phyloP scores from a whole-genome alignment of 768 basidiomycete species.

The Lactarius evosmus region DNA sequence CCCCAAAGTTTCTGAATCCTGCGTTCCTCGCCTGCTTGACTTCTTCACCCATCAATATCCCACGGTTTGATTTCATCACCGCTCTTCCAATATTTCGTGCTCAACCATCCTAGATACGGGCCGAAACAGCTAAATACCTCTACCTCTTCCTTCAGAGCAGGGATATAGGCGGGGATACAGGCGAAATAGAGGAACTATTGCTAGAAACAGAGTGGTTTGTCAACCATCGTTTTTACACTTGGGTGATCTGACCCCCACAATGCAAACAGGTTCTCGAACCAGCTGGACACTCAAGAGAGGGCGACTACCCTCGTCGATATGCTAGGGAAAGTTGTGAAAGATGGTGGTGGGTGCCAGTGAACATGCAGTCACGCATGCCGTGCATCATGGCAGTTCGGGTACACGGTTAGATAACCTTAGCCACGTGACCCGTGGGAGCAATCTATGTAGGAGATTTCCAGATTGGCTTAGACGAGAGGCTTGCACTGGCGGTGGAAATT shows the following conservation, averaged over 20 bases:
- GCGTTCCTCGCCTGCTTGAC: slow-evolving; percentile 44
- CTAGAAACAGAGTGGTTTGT: slow-evolving; percentile 81
- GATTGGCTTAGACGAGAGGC: slow-evolving; percentile 9
- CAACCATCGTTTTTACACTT: not conserved
- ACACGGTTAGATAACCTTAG: not conserved
- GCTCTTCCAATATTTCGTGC: slow-evolving; percentile 21
- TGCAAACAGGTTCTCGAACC: slow-evolving; percentile 19
- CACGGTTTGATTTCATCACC: slow-evolving; percentile 47
- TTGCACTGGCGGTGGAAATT: not conserved
- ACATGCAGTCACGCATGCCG: too few species aligned
- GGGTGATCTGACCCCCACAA: not conserved
- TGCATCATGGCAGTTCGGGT: too few species aligned
- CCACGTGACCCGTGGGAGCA: slow-evolving; percentile 20
- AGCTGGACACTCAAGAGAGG: slow-evolving; percentile 24
- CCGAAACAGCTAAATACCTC: slow-evolving; percentile 77
- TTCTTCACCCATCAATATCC: slow-evolving; percentile 83
- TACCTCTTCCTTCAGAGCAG: slow-evolving; percentile 73
- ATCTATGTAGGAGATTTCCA: slow-evolving; percentile 2
- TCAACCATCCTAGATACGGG: slow-evolving; percentile 56
- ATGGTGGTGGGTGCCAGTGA: not conserved
- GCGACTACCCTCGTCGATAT: slow-evolving; percentile 12
- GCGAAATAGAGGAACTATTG: slow-evolving; percentile 63
- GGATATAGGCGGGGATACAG: slow-evolving; percentile 62
- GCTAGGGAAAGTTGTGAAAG: slow-evolving; percentile 4
- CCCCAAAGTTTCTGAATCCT: slow-evolving; percentile 43